Evolutionary conservation across 1,139 yeast species (phyloP), one percentile per base, ranked within the genome.

Genomic region (Protomyces macrosporus): DNA sequence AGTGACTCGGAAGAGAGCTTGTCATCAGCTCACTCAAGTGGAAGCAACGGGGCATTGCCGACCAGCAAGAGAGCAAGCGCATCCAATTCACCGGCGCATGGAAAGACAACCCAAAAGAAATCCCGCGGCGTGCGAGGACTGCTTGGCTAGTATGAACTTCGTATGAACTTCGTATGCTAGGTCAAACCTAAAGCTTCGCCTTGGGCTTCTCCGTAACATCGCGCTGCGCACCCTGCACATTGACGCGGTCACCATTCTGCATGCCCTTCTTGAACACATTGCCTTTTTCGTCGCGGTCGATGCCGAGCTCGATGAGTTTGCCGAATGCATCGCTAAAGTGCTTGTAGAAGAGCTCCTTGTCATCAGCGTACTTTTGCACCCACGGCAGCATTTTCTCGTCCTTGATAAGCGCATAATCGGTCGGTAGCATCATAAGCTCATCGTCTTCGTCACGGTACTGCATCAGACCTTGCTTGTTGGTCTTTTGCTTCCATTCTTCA

Each of bases 401-500:
- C 73, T 85, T 83, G 65, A 84, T 79, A 70, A 90, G 76, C 1
- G 91, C 87, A 77, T 84, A 82, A 74, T 90, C 97, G 36, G 96
- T 82, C 55, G 95, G 95, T 72, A 90, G 78, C 97, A 90, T 90
- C 97, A 90, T 90, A 71, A 86, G 82, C n/a, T 84, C 78, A 60
- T 87, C 86, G 69, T 80, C 83, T 30, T 58, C 62, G 69, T 82
- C 83, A 72, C 87, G 90, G 52, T 37, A 59, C 45, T 63, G 64
- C 48, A 45, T 16, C 51, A 56, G 51, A 4, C 63, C 56, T 6
- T 53, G 42, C 45, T 42, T n/a, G 45, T 63, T 63, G 54, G 68
- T 78, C 72, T 81, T 83, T 67, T 82, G 77, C 67, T 84, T 84
- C 97, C 97, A 90, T 68, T 83, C 79, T 68, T 84, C 87, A 70